Evolutionary conservation across 2,329 filamentous ascomycete genomes (phyloP).

Genomic region (Paracorniculantispora psalliotae): DNA sequence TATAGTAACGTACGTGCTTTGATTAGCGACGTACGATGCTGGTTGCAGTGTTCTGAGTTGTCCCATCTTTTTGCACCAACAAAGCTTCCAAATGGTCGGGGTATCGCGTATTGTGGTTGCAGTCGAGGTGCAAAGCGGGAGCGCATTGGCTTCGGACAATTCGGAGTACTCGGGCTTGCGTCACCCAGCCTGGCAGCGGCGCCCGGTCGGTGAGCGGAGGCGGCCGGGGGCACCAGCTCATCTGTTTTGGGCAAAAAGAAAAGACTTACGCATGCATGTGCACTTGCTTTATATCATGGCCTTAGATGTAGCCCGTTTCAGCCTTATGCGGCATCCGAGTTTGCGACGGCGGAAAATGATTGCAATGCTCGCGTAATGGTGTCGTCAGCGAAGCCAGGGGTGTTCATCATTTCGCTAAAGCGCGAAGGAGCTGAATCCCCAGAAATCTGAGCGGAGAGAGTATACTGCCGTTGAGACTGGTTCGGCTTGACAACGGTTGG

Average conservation of each 20-base stretch:
- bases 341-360: conserved; percentile 34
- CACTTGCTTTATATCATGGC: background rate
- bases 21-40: background rate
- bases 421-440: conserved; percentile 33
- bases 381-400: conserved; percentile 43
- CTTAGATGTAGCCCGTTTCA: background rate
- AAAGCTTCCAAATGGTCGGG: background rate
- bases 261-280: background rate
- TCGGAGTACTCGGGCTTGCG: conserved; percentile 3
- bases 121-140: background rate
- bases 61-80: background rate
- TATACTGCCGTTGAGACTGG: conserved; percentile 60
- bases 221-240: background rate
- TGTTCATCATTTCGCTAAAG: conserved; percentile 41
- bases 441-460: conserved; percentile 60
- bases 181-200: background rate
- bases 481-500: conserved; percentile 75
- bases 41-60: background rate
- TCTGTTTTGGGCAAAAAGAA: too few species aligned
- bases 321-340: conserved; percentile 14
- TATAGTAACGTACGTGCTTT: background rate
- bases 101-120: background rate
- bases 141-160: background rate
- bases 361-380: conserved; percentile 47
- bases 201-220: background rate